phyloP scores from a whole-genome alignment of 768 basidiomycete genomes.

The Calocera cornea region DNA sequence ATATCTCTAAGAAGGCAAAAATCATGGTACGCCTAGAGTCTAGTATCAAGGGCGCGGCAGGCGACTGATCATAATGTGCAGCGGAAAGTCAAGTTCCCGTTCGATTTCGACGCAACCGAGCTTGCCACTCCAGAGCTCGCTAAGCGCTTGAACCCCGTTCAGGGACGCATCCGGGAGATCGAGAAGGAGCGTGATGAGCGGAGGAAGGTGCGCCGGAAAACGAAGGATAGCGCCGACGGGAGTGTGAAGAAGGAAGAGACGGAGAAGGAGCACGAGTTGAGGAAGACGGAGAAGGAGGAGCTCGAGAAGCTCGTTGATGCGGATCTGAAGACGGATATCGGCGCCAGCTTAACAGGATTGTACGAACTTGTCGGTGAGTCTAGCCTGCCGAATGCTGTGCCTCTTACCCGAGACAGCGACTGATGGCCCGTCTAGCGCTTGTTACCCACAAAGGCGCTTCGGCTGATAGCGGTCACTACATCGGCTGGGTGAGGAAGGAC shows the following conservation, averaged over 20 bases:
- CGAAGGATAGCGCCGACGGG: conserved; percentile 32
- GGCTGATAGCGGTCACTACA: conserved; percentile 92
- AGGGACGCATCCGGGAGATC: conserved; percentile 57
- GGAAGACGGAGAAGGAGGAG: conserved; percentile 40
- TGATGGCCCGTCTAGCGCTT: conserved; percentile 42
- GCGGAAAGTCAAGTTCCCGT: conserved; percentile 86
- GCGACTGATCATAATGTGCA: conserved; percentile 19
- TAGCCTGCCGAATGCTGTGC: too few species aligned
- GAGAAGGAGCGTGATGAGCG: conserved; percentile 77
- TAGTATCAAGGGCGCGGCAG: neutral
- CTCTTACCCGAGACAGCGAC: neutral
- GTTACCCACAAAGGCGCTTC: conserved; percentile 94
- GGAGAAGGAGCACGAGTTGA: conserved; percentile 25
- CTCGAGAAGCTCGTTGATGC: conserved; percentile 51
- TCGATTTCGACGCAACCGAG: conserved; percentile 76
- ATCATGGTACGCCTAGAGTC: conserved; percentile 56
- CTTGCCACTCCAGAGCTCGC: conserved; percentile 69
- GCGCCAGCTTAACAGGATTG: conserved; percentile 62
- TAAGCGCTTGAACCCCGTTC: conserved; percentile 53
- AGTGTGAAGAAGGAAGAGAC: conserved; percentile 22
- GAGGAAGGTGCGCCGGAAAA: conserved; percentile 63
- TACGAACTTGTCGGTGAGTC: conserved; percentile 82
- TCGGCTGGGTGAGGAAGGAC: conserved; percentile 76
- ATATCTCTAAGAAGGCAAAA: conserved; percentile 86
- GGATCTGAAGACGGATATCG: conserved; percentile 51